A percentile compares a stretch with the other conserved stretches of the same genome.
Evolutionary conservation across 768 basidiomycete genomes (phyloP).

Genomic region (Termitomyces sp.): DNA sequence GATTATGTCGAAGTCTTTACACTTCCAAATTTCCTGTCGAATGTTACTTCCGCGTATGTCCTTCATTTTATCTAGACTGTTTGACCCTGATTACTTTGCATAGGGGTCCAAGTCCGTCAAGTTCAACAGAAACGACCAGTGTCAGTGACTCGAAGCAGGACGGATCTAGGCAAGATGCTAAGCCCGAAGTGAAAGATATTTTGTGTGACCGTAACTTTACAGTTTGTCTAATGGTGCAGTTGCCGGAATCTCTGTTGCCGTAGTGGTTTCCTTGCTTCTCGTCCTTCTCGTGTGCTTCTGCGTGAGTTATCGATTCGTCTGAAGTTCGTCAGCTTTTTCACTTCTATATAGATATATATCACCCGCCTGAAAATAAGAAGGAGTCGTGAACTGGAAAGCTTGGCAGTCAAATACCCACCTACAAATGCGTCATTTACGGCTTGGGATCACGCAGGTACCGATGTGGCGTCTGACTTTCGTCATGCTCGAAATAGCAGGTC

Average conservation of each 20-base stretch:
- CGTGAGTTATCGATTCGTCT: background rate
- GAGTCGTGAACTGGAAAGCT: background rate
- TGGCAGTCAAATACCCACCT: background rate
- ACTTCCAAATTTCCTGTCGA: background rate
- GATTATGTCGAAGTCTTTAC: background rate
- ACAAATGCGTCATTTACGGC: too few relatives aligned
- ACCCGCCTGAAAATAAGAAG: background rate
- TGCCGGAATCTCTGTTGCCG: background rate
- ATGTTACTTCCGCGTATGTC: background rate
- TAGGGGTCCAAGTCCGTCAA: background rate
- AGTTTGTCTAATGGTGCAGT: background rate
- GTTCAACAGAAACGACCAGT: background rate
- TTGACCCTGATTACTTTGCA: too few relatives aligned
- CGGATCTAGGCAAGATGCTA: background rate
- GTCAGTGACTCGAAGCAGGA: background rate
- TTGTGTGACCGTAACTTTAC: background rate
- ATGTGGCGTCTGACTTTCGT: background rate
- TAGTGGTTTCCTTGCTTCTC: background rate
- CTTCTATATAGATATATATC: too few relatives aligned
- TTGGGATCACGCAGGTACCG: background rate
- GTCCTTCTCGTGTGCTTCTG: background rate
- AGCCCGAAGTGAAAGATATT: background rate
- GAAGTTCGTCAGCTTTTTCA: background rate
- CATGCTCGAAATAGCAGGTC: background rate
- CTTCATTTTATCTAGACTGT: background rate